A percentile compares a stretch with the other conserved stretches of the same genome.
Conservation (phyloP, 768 basidiomycete genomes). For the Auriculariales sp. region DNA sequence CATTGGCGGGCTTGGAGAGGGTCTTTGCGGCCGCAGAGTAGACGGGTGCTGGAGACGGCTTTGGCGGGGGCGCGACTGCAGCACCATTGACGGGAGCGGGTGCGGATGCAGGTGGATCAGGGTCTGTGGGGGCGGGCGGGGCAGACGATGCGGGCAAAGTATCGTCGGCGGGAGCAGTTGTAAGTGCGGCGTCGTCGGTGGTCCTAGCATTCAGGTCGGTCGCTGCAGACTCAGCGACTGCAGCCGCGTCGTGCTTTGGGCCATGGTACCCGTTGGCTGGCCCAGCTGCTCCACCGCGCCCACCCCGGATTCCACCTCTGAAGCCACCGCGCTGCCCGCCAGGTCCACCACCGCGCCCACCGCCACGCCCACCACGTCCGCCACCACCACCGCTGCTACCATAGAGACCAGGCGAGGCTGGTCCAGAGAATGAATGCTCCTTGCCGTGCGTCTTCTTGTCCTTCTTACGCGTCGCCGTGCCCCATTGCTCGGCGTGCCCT, state of each 20-base stretch:
- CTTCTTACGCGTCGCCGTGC: conserved; percentile 73
- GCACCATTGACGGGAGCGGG: conserved; percentile 23
- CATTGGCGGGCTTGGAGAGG: neutral
- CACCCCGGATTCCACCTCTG: no score
- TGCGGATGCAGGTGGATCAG: conserved; percentile 5
- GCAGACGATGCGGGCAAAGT: conserved; percentile 14
- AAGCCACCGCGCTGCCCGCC: conserved; percentile 37
- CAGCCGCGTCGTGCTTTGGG: conserved; percentile 18
- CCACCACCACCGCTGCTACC: conserved; percentile 33
- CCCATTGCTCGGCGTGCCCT: conserved; percentile 75
- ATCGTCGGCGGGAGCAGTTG: conserved; percentile 16
- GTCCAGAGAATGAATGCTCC: conserved; percentile 33
- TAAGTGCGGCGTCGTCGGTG: neutral
- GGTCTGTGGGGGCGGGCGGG: conserved; percentile 14
- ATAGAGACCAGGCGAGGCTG: conserved; percentile 14
- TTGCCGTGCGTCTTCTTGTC: conserved; percentile 52
- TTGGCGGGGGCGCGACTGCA: conserved; percentile 11
- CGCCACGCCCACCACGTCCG: conserved; percentile 45
- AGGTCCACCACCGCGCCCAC: conserved; percentile 17
- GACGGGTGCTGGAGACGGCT: neutral
- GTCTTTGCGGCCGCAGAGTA: neutral
- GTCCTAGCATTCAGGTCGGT: neutral
- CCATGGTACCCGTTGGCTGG: conserved; percentile 19
- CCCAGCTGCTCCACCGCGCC: conserved; percentile 36
- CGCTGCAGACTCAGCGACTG: neutral